phyloP scores from a whole-genome alignment of 2,329 filamentous ascomycete genomes.

The Ascochyta clinopodiicola region DNA sequence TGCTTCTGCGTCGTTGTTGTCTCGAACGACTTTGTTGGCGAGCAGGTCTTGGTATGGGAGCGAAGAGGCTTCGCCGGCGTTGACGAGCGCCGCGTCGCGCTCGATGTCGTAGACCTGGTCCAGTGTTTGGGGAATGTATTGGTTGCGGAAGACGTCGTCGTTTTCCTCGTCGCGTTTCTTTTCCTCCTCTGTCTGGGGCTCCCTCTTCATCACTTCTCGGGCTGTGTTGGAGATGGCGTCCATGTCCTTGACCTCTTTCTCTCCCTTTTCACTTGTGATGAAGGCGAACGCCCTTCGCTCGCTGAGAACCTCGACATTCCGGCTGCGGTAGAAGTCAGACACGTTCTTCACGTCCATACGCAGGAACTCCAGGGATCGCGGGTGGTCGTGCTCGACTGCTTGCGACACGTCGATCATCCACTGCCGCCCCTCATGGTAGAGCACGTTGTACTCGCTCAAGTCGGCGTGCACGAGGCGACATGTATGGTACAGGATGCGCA shows the following conservation, averaged over 20 bases:
- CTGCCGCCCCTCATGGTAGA: conserved; percentile 82
- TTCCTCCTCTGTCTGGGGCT: conserved; percentile 56
- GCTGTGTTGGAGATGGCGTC: conserved; percentile 67
- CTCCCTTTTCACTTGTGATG: conserved; percentile 69
- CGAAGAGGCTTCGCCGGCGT: conserved; percentile 74
- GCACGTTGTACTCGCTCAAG: conserved; percentile 96
- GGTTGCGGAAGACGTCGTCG: conserved; percentile 90
- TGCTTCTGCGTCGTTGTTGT: conserved; percentile 36
- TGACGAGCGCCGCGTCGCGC: conserved; percentile 81
- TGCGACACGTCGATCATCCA: conserved; percentile 98
- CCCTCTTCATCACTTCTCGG: conserved; percentile 69
- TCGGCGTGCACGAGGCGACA: conserved; percentile 94
- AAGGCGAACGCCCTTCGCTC: conserved; percentile 87
- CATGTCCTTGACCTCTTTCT: conserved; percentile 60
- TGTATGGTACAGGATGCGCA: conserved; percentile 91
- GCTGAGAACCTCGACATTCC: conserved; percentile 80
- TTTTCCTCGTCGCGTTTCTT: conserved; percentile 70
- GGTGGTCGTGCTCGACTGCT: conserved; percentile 96
- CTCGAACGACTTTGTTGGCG: conserved; percentile 66
- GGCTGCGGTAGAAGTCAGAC: conserved; percentile 86
- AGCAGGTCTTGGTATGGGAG: conserved; percentile 86
- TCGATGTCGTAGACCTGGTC: conserved; percentile 97
- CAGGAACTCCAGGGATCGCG: conserved; percentile 87
- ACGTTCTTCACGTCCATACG: conserved; percentile 99
- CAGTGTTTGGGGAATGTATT: conserved; percentile 95